These are phyloP conservation scores for Seiridium cupressi DNA, from an alignment of 2,329 filamentous ascomycete species.

Conservation along the genomic window DNA sequence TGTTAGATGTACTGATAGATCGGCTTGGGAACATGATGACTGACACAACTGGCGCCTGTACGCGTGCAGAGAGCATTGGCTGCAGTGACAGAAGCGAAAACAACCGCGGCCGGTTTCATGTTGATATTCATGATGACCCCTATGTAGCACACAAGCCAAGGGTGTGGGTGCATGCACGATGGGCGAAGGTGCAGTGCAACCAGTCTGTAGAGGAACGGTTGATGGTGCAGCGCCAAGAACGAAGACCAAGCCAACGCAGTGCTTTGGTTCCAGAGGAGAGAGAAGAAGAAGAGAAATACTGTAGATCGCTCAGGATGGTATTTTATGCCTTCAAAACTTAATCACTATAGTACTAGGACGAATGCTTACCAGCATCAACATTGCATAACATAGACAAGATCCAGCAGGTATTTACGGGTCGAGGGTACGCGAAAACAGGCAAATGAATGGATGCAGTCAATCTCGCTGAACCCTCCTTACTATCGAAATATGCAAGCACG, in stretches of 20 bases:
- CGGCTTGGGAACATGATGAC: background rate
- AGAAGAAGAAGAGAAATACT: background rate
- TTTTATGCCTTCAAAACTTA: background rate
- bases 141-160: background rate
- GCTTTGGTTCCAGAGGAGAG: background rate
- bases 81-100: background rate
- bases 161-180: background rate
- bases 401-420: background rate
- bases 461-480: no score
- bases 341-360: background rate
- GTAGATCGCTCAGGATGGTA: background rate
- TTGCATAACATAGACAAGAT: background rate
- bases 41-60: background rate
- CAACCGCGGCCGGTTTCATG: background rate
- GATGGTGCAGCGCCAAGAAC: background rate
- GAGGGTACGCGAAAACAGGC: no score
- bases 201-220: background rate
- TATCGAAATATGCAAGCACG: no score
- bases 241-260: background rate
- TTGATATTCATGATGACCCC: background rate
- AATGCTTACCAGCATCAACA: background rate
- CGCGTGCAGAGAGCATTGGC: background rate
- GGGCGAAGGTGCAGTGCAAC: background rate
- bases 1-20: background rate
- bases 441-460: no score